Base-by-base conservation (phyloP, 2,329 filamentous ascomycete genomes). In the Cercospora zeae-maydis region DNA sequence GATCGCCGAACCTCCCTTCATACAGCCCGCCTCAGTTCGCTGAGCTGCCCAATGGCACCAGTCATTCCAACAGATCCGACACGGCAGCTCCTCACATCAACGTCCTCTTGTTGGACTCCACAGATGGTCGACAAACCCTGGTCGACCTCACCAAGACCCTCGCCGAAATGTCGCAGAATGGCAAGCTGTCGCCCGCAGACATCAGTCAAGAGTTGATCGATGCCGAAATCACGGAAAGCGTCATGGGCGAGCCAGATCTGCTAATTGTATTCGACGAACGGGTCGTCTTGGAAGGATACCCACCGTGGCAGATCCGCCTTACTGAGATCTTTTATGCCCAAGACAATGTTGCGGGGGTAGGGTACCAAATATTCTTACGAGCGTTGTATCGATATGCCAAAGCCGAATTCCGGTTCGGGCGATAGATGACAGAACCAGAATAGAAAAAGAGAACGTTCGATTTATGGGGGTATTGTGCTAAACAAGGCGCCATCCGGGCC, bases 141-240 rank as follows among this genome's bases (percentile, higher is more conserved):
- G 93, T 99, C 42, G 95, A 99, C 76, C 84, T 99, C 51, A 99
- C 95, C 45, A 92, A 93, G 73, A 98, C 96, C 0, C 82, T 99
- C 21, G 86, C 93, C 5, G 91, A 96, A 74, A 98, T 99, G 95
- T 90, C 92, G 6, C 95, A 98, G 76, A 87, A 88, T 69, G 87
- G 87, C 63, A 97, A 96, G 77, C 83, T 99, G 13, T 85, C 86
- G 1, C 84, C 91, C 0, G 82, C 86, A 33, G 93, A 99, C 74
- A 93, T 99, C 72, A 92, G 87, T 61, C 83, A 84, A 56, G 91
- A 97, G 66, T 80, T 99, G 56, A 88, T 99, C 58, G 92, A 98
- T 73, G 90, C 91, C 4, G 95, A 99, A 77, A 83, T 99, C 56
- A 89, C 78, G 49, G 85, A 87, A 62, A 84, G 84, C 57, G 87